Conservation (phyloP, 2,329 filamentous ascomycete species). For the Thielaviopsis populi region DNA sequence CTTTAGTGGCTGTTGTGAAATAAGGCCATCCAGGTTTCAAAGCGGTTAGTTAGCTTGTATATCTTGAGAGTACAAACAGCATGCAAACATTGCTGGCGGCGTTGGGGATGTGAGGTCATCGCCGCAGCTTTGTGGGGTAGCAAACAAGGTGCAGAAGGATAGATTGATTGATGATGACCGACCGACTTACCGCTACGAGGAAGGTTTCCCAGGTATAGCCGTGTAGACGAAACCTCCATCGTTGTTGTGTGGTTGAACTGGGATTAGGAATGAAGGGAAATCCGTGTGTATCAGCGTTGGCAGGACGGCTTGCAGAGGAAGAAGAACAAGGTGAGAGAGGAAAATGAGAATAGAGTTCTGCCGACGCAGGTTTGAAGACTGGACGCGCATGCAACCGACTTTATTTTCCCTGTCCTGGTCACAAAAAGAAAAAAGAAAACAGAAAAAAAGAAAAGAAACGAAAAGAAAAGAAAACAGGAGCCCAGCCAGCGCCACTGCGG, state of each 20-base stretch:
- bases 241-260: slow-evolving; percentile 29
- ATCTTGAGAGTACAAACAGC: background rate
- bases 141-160: background rate
- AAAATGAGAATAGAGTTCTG: slow-evolving; percentile 12
- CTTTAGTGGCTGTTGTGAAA: slow-evolving; percentile 64
- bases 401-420: background rate
- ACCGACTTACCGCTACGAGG: slow-evolving; percentile 87
- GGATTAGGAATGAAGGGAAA: background rate
- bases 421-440: slow-evolving; percentile 15
- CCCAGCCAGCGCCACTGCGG: background rate
- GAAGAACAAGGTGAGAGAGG: slow-evolving; percentile 16
- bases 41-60: background rate
- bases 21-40: background rate
- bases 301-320: slow-evolving; percentile 18
- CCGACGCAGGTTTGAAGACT: background rate
- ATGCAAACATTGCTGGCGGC: background rate
- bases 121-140: slow-evolving; percentile 10
- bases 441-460: slow-evolving; percentile 2
- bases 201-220: slow-evolving; percentile 95
- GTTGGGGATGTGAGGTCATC: slow-evolving; percentile 12
- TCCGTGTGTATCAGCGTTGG: slow-evolving; percentile 20
- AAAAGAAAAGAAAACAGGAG: slow-evolving; percentile 10
- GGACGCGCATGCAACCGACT: background rate
- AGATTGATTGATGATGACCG: background rate
- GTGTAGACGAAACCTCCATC: slow-evolving; percentile 83